Conservation (phyloP, 2,329 filamentous ascomycete genomes). For the Paecilomyces formosus region DNA sequence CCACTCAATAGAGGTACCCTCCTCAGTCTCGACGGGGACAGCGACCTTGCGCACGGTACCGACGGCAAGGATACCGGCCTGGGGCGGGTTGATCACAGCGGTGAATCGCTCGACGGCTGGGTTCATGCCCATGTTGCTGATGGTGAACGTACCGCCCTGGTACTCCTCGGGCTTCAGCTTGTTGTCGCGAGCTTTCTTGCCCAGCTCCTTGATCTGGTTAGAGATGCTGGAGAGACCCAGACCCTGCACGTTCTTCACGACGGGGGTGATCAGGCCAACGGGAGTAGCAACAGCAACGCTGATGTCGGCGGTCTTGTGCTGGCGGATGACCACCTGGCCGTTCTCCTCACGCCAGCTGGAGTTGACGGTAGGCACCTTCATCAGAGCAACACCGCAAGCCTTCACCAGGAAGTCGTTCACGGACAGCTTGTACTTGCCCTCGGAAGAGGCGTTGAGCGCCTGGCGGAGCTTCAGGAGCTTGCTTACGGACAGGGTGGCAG, state of each 20-base stretch:
- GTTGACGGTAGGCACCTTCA: slow-evolving; percentile 94
- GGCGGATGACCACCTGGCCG: slow-evolving; percentile 72
- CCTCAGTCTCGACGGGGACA: slow-evolving; percentile 74
- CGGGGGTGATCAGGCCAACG: slow-evolving; percentile 90
- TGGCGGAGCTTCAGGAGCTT: slow-evolving; percentile 96
- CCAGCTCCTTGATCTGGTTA: slow-evolving; percentile 84
- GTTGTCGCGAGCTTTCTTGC: slow-evolving; percentile 89
- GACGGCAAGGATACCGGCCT: slow-evolving; percentile 89
- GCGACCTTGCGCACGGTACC: slow-evolving; percentile 95
- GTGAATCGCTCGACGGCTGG: slow-evolving; percentile 92
- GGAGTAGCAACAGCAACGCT: slow-evolving; percentile 94
- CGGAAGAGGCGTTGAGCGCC: slow-evolving; percentile 78
- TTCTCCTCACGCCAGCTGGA: slow-evolving; percentile 80
- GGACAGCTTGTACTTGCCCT: slow-evolving; percentile 98
- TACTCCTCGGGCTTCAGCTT: slow-evolving; percentile 99
- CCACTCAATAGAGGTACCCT: slow-evolving; percentile 76
- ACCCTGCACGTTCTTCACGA: slow-evolving; percentile 80
- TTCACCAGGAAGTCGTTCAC: slow-evolving; percentile 99
- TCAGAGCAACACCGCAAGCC: slow-evolving; percentile 78
- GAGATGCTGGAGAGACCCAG: slow-evolving; percentile 88
- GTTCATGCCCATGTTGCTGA: slow-evolving; percentile 99
- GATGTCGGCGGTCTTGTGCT: slow-evolving; percentile 89
- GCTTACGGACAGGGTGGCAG: slow-evolving; percentile 78
- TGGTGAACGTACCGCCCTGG: slow-evolving; percentile 97
- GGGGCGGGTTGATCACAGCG: slow-evolving; percentile 97